Conservation (phyloP, 306 rosid species). For the Quercus suber region DNA sequence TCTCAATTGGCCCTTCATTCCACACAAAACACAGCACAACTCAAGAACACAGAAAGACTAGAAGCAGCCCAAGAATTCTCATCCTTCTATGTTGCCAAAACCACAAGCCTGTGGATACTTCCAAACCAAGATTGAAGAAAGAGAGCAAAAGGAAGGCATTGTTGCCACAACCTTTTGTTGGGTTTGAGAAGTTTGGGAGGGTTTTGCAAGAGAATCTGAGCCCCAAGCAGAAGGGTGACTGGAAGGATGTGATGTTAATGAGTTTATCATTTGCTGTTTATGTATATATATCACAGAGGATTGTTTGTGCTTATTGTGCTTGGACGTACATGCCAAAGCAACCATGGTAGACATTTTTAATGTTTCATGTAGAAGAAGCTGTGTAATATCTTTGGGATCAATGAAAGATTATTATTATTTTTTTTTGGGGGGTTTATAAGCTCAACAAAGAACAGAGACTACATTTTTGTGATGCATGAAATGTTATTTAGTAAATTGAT, state of each 20-base stretch:
- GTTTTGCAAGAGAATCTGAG: constrained; percentile 41
- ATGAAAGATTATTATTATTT: no score
- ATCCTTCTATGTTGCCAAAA: constrained; percentile 19
- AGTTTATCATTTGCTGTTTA: constrained; percentile 62
- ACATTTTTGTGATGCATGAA: not conserved
- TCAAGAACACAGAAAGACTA: not conserved
- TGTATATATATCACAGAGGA: constrained; percentile 49
- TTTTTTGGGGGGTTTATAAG: not conserved
- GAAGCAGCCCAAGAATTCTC: constrained; percentile 16
- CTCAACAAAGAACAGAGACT: not conserved
- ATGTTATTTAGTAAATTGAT: no score
- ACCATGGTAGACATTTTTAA: constrained; percentile 28
- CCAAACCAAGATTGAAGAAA: constrained; percentile 10
- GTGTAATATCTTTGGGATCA: not conserved
- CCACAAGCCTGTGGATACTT: constrained; percentile 20
- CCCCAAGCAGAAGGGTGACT: constrained; percentile 55
- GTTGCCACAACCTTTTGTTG: not conserved
- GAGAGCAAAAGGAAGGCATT: constrained; percentile 3
- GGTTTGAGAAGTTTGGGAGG: constrained; percentile 36
- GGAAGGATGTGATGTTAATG: constrained; percentile 56
- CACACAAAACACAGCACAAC: not conserved
- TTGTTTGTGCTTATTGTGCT: constrained; percentile 51
- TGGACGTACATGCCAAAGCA: constrained; percentile 44
- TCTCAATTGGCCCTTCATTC: constrained; percentile 9
- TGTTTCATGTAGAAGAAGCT: not conserved